Evolutionary conservation across 2,329 filamentous ascomycete species (phyloP), one percentile per base, ranked within the genome.

Genomic region (Cladosporium cucumerinum): DNA sequence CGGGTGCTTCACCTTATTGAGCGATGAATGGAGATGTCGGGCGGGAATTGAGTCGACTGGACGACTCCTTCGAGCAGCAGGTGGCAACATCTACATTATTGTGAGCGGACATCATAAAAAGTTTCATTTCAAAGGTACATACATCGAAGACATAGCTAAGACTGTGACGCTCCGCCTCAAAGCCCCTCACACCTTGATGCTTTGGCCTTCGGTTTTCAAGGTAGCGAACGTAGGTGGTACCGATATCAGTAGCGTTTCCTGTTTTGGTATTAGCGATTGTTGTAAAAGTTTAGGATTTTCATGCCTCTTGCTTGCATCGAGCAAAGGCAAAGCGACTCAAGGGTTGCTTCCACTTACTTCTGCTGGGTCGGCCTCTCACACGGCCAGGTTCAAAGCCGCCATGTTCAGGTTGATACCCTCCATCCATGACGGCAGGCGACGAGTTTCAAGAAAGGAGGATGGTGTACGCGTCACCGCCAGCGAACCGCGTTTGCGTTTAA

Each of bases 1-100:
- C 1, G 95, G 95, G 72, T 98, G 95, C 75, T 97, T 96, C 73
- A 96, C 93, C 76, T 99, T 99, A 81, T 98, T 98, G 7, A 98
- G 86, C 0, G 95, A 98, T n/a, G 95, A 96, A 76, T 99, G 95
- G 48, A 99, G 85, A 75, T 97, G 93, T 72, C 95, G 94, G n/a
- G 92, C 91, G 14, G 95, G 94, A 54, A 99, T 90, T 1, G 92
- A 90, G 76, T 97, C 93, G 65, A 89, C 92, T 23, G 93, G 88
- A 68, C 86, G 88, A 69, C 88, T 85, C 61, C 88, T 82, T 74
- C 91, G 85, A 39, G 91, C 93, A 51, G 89, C 83, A 1, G 95
- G 94, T 2, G 94, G 93, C 26, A 96, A 83, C 87, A 98, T 94
- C 91, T 95, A 72, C 51, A 66, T 51, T 14, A 11, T 14, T 49